Conservation (phyloP, 2,329 filamentous ascomycete species). For the Cercospora sp. region DNA sequence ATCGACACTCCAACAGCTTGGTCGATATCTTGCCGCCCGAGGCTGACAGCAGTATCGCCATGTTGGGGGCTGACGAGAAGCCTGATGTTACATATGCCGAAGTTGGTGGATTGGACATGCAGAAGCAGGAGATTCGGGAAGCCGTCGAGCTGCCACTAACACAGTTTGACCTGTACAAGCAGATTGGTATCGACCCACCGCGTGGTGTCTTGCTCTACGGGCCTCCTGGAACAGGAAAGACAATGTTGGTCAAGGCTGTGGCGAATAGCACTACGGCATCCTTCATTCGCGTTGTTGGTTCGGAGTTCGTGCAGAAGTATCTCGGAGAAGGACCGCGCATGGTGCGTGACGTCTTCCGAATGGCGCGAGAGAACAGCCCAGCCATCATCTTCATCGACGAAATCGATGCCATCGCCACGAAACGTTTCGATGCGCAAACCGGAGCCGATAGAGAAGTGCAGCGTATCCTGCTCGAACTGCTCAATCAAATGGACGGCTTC, state of each 20-base stretch:
- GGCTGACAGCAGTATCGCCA: slow-evolving; percentile 97
- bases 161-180: slow-evolving; percentile 97
- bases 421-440: slow-evolving; percentile 98
- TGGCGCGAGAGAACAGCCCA: slow-evolving; percentile 97
- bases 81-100: slow-evolving; percentile 97
- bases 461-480: slow-evolving; percentile 92
- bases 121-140: slow-evolving; percentile 98
- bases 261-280: slow-evolving; percentile 97
- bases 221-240: slow-evolving; percentile 93
- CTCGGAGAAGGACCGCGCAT: slow-evolving; percentile 96
- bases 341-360: slow-evolving; percentile 98
- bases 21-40: slow-evolving; percentile 99
- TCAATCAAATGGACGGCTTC: slow-evolving; percentile 99
- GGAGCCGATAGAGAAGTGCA: slow-evolving; percentile 97
- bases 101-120: slow-evolving; percentile 97
- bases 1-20: slow-evolving; percentile 96
- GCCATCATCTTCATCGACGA: slow-evolving; percentile 99
- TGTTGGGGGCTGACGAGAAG: slow-evolving; percentile 96
- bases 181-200: slow-evolving; percentile 98
- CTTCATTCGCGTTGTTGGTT: slow-evolving; percentile 97
- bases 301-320: slow-evolving; percentile 99
- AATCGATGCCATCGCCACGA: slow-evolving; percentile 97
- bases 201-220: slow-evolving; percentile 95
- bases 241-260: slow-evolving; percentile 96
- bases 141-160: slow-evolving; percentile 95